Conservation (phyloP, 2,329 filamentous ascomycete genomes). For the Cladosporium sp. region DNA sequence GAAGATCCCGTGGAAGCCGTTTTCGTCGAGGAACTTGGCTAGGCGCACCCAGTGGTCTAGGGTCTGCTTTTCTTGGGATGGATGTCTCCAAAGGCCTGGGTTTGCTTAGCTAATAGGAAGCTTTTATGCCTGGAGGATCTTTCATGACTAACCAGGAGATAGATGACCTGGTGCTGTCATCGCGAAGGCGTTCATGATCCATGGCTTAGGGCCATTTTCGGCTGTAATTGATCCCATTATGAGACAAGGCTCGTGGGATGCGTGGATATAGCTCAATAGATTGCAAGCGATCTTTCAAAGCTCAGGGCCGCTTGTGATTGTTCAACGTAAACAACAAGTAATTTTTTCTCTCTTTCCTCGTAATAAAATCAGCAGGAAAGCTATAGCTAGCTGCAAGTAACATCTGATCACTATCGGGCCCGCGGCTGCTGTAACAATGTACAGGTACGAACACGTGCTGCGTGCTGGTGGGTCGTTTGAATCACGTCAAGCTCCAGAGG, state of each 20-base stretch:
- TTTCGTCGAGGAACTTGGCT: constrained; percentile 44
- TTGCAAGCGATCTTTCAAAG: too few relatives aligned
- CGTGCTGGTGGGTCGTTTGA: background rate
- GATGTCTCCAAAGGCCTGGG: constrained; percentile 29
- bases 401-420: background rate
- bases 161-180: constrained; percentile 46
- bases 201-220: constrained; percentile 27
- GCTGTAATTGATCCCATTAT: constrained; percentile 1
- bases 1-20: constrained; percentile 49
- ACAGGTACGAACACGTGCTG: background rate
- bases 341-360: too few relatives aligned
- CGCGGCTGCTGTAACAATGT: background rate
- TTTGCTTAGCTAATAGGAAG: background rate
- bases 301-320: too few relatives aligned
- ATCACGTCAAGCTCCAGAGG: background rate
- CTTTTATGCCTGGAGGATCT: background rate
- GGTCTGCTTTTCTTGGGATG: constrained; percentile 35
- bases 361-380: background rate
- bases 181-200: constrained; percentile 46
- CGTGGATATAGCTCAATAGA: too few relatives aligned
- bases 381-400: background rate
- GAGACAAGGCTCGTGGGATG: background rate
- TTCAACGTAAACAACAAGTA: too few relatives aligned
- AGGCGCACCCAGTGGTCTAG: constrained; percentile 45
- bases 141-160: constrained; percentile 33